Base-by-base conservation (phyloP, 2,329 filamentous ascomycete genomes). In the Sporothrix dimorphospora region DNA sequence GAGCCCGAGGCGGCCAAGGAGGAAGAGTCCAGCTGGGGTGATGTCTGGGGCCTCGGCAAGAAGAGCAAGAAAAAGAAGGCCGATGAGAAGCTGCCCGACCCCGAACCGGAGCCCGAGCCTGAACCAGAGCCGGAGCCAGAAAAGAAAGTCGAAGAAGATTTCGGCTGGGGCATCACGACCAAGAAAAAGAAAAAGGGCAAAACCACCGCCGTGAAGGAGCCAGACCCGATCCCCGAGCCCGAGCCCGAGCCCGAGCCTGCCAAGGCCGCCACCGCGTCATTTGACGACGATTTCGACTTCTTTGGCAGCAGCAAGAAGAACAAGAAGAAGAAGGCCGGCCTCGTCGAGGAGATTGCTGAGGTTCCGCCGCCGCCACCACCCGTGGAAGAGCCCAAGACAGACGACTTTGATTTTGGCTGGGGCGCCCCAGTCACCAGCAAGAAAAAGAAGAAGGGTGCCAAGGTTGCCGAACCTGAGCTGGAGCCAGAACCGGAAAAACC, bases 31-130 rank as follows among this genome's bases (percentile, higher is more conserved):
- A 79, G 80, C 65, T 85, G 81, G 83, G 82, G 78, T 73, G 84
- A 78, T 73, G 84, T 82, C 79, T 80, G 78, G 75, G 81, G 81
- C 67, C 77, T 81, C 68, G 83, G 84, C 73, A 83, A 82, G 74
- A 83, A 84, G 75, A 84, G 82, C 69, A 83, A 83, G 76, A 84
- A 83, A 73, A 79, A 80, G 75, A 76, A 78, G 16, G 24, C 27
- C 19, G 71, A 67, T 12, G 47, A 63, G 14, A 72, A 70, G 24
- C 40, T 51, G 30, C 73, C 75, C 1, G 72, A 70, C 5, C 66
- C 73, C 0, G 73, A 71, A 6, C 73, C 72, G 0, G 72, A 74
- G 16, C 67, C 73, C 3, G 70, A 59, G 14, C 70, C 63, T 1
- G 71, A 73, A 51, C 69, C 69, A 0, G 69, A 72, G 24, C 68